Base-by-base conservation (phyloP, 1,139 yeast genomes). In the Protomyces lactucae-debilis region DNA sequence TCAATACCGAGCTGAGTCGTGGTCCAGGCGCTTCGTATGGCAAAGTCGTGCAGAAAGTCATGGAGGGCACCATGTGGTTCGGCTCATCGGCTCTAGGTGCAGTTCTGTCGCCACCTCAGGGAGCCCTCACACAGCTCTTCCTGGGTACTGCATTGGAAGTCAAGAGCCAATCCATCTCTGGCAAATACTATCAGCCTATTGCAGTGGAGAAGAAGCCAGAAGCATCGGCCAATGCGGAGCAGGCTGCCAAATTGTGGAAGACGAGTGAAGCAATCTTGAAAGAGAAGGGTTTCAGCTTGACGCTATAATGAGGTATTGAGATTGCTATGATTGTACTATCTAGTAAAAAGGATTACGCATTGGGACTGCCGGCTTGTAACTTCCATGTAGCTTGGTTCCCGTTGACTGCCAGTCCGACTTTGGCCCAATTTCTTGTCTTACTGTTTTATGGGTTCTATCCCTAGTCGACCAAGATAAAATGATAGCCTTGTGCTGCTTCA, bases 1-100 rank as follows among this genome's bases (percentile, higher is more conserved):
- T 68, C 32, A 52, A 51, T 18, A 69, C 71, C 1, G 64, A 61
- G 6, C 64, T 69, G 18, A 28, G 39, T 21, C 54, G 45, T 36
- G 48, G 54, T n/a, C 36, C 46, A 12, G 43, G 53, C 3, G 35
- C 23, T 16, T 28, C 40, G 43, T 53, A 55, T 18, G 39, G 39
- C 32, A 43, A 45, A 2, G 10, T 18, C 6, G 52, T 40, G 23
- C 23, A 45, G 12, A 53, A 40, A 2, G 25, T 23, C 14, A 14
- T 25, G 18, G 40, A 52, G 25, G 56, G 23, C 10, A n/a, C 37
- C 40, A n/a, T 16, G 25, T 52, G 28, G 39, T 52, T 37, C n/a
- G 46, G 48, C 40, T 10, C 48, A 25, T 23, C 25, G 6, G 46
- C 32, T 5, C 23, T 55, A 1, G 51, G 64, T 16, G 25, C 46